Percentiles rank a stretch among this genome's conserved stretches.
Conservation (phyloP, 192 early-diverging fungal species). For the Coemansia sp. region DNA sequence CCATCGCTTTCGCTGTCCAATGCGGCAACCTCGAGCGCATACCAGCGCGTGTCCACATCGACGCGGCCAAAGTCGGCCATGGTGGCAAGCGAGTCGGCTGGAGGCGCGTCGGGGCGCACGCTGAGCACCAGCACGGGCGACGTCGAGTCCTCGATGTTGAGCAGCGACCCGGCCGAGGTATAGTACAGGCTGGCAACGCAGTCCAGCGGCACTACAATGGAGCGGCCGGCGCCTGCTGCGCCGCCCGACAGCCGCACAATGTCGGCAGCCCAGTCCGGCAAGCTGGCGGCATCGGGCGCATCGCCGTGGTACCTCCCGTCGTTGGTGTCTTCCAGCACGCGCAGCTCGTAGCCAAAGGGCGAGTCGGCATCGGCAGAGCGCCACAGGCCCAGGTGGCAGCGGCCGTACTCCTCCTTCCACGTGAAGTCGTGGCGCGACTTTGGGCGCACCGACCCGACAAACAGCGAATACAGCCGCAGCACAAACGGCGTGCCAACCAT, state of each 20-base stretch:
- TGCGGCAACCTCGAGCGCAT: conserved; percentile 14
- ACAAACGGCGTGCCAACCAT: conserved; percentile 47
- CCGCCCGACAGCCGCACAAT: background rate
- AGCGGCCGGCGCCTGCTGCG: conserved; percentile 6
- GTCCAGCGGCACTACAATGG: conserved; percentile 41
- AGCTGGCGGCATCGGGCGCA: too few species aligned
- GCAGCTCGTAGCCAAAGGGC: conserved; percentile 52
- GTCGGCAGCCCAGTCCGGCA: conserved; percentile 15
- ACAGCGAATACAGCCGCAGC: conserved; percentile 64
- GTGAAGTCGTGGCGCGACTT: conserved; percentile 61
- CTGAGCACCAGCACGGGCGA: conserved; percentile 70
- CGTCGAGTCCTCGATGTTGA: conserved; percentile 71
- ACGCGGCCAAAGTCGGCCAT: conserved; percentile 20
- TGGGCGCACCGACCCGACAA: conserved; percentile 59
- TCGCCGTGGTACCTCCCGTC: conserved; percentile 75
- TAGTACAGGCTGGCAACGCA: conserved; percentile 63
- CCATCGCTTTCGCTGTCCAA: background rate
- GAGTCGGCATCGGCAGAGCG: background rate
- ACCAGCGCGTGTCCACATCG: conserved; percentile 25
- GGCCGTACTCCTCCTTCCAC: conserved; percentile 77
- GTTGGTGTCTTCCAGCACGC: conserved; percentile 61
- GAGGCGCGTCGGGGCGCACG: conserved; percentile 15
- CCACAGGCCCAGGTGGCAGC: conserved; percentile 46
- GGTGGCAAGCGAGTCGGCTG: background rate
- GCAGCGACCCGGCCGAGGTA: conserved; percentile 62